Base-by-base conservation (phyloP, 257 asterid genomes). In the Nicotiana noctiflora region DNA sequence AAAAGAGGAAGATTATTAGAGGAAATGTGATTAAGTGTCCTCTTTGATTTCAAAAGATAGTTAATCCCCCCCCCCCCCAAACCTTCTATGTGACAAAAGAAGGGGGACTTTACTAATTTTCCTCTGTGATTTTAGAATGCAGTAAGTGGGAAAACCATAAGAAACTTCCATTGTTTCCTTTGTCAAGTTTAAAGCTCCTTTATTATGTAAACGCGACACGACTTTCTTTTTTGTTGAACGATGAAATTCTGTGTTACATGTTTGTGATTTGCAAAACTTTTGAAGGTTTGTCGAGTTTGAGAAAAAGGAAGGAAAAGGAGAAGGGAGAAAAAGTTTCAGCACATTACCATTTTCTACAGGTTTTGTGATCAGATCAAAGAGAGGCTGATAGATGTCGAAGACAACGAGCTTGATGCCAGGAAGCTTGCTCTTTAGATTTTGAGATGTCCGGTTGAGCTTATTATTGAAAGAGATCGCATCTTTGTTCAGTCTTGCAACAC, bases 361-460 rank as follows among this genome's bases (percentile, higher is more conserved):
- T 66, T 82, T 89, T n/a, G 83, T 18, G 76, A 92, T 89, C 83
- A 91, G 84, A 27, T 90, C 91, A 2, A 88, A 82, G 19, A 94
- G 92, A 74, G 97, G 97, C n/a, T 86, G 84, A 85, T 90, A 94
- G 81, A 94, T 92, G 81, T 92, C 91, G 18, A 94, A 94, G 40
- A 90, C 97, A 11, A 94, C 97, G n/a, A 94, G 93, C 75, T 89
- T 94, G 79, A 92, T 85, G 12, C 93, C 97, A 2, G 89, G 89
- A 72, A 89, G 85, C 62, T n/a, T 88, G 82, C 84, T 83, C 89
- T 88, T 91, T 82, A 94, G 27, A 75, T 70, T 67, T 34, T 85
- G 91, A 31, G 98, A 89, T 4, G 97, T 91, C 57, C 80, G 29
- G 84, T 92, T 92, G 80, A 94, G 79, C 84, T 89, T 90, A 57